These are phyloP conservation scores for Irpex sp. DNA, from an alignment of 1,284 basidiomycete species.

Conservation along the genomic window DNA sequence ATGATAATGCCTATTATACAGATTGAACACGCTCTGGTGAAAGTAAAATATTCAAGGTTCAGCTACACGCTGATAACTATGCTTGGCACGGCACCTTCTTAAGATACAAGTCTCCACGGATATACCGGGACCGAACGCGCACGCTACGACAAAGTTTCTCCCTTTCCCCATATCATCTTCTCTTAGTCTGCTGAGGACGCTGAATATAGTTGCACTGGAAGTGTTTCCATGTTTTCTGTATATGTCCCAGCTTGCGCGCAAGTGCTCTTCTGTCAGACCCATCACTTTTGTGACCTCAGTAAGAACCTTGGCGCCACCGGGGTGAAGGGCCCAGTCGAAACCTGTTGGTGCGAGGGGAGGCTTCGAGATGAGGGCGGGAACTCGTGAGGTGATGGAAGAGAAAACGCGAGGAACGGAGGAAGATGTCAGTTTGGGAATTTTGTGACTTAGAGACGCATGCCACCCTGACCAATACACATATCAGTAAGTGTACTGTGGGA, in stretches of 20 bases:
- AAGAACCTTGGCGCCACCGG: constrained; percentile 10
- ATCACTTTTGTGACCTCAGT: constrained; percentile 6
- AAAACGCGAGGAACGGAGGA: constrained; percentile 9
- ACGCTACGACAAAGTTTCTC: neutral
- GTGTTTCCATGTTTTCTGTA: constrained; percentile 4
- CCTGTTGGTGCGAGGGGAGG: neutral
- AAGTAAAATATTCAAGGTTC: too few relatives aligned
- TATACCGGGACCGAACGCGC: constrained; percentile 6
- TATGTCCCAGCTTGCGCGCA: neutral
- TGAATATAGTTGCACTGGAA: constrained; percentile 5
- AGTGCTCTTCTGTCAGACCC: neutral
- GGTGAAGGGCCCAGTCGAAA: constrained; percentile 13
- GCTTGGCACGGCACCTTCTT: neutral
- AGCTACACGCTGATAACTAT: too few relatives aligned
- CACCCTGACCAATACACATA: constrained; percentile 5
- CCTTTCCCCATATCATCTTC: constrained; percentile 3
- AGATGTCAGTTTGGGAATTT: constrained; percentile 8
- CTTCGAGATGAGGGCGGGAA: constrained; percentile 1
- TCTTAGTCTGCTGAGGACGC: constrained; percentile 4
- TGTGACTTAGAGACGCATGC: constrained; percentile 7
- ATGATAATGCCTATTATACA: too few relatives aligned
- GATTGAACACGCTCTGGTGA: too few relatives aligned
- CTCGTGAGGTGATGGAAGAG: constrained; percentile 5
- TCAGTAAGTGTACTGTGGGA: neutral
- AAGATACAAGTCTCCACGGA: constrained; percentile 2